Conservation (phyloP, 768 basidiomycete species). For the Lentinula sp. region DNA sequence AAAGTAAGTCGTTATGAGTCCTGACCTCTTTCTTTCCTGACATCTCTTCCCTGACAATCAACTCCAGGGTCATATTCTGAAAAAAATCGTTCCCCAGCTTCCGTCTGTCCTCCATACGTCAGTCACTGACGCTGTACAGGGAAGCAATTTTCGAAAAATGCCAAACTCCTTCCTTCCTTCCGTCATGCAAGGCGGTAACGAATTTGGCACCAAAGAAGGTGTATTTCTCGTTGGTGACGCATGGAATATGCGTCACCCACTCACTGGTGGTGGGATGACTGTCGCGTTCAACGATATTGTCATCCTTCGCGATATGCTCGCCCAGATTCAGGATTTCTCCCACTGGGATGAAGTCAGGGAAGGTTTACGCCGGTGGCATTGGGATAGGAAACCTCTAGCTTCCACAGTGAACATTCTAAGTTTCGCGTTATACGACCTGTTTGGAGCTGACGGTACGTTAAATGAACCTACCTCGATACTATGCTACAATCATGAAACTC, state of each 20-base stretch:
- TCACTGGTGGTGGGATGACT: conserved; percentile 98
- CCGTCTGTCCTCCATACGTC: conserved; percentile 65
- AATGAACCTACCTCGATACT: neutral
- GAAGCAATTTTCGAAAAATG: conserved; percentile 82
- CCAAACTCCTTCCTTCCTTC: conserved; percentile 93
- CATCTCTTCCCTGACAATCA: neutral
- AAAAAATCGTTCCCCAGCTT: conserved; percentile 73
- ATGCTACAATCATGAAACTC: neutral
- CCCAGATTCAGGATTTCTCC: conserved; percentile 24
- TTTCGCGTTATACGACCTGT: conserved; percentile 90
- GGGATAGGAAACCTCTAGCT: conserved; percentile 76
- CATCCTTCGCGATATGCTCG: conserved; percentile 58
- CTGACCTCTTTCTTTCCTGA: neutral
- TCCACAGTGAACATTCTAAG: conserved; percentile 91
- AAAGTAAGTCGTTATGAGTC: conserved; percentile 40
- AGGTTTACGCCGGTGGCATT: conserved; percentile 72
- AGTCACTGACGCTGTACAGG: conserved; percentile 64
- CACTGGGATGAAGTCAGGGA: conserved; percentile 48
- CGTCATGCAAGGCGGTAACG: conserved; percentile 42
- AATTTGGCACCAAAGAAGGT: neutral
- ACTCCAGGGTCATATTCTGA: conserved; percentile 58
- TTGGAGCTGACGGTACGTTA: conserved; percentile 74
- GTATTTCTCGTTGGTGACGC: conserved; percentile 88
- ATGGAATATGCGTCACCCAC: conserved; percentile 98
- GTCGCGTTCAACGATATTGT: conserved; percentile 89